A percentile compares a stretch with the other conserved stretches of the same genome.
These are phyloP conservation scores for Acorus gramineus DNA, from an alignment of 106 monocot genomes.

Conservation along the genomic window DNA sequence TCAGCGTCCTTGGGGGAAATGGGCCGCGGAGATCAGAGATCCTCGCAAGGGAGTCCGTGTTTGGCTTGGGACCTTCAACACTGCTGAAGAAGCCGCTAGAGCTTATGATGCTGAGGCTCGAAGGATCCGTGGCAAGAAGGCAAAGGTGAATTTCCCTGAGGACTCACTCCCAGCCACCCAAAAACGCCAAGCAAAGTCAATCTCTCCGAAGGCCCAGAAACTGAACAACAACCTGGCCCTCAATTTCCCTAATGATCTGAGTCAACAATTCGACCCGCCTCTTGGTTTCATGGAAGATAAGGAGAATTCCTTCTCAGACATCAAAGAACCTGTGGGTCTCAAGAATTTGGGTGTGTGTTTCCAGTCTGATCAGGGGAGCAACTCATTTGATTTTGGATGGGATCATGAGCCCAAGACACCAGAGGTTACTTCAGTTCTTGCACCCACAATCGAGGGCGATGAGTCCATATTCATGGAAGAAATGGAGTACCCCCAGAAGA, in stretches of 20 bases:
- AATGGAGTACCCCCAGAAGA: conserved; percentile 16
- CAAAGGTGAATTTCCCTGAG: conserved; percentile 13
- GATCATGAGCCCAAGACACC: conserved; percentile 19
- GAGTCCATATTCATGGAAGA: conserved; percentile 16
- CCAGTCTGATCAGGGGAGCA: conserved; percentile 36
- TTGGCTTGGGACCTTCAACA: too few relatives aligned
- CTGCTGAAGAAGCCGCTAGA: too few relatives aligned
- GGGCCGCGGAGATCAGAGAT: too few relatives aligned
- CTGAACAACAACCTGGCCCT: conserved; percentile 1
- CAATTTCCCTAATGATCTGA: conserved; percentile 7
- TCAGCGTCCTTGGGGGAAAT: too few relatives aligned
- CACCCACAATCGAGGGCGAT: conserved; percentile 11
- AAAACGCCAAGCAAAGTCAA: conserved; percentile 8
- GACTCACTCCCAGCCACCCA: background rate
- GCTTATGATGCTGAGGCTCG: too few relatives aligned
- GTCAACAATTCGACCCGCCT: conserved; percentile 10
- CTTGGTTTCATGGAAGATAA: conserved; percentile 21
- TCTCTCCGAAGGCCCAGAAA: conserved; percentile 5
- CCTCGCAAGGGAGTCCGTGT: too few relatives aligned
- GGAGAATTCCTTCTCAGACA: background rate
- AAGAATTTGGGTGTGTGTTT: conserved; percentile 3
- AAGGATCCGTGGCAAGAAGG: conserved; percentile 16
- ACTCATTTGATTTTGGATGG: conserved; percentile 18
- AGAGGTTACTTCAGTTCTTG: conserved; percentile 30
- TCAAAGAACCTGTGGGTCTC: conserved; percentile 3